Base-by-base conservation (phyloP, 2,329 filamentous ascomycete genomes). In the Colletotrichum tofieldiae region DNA sequence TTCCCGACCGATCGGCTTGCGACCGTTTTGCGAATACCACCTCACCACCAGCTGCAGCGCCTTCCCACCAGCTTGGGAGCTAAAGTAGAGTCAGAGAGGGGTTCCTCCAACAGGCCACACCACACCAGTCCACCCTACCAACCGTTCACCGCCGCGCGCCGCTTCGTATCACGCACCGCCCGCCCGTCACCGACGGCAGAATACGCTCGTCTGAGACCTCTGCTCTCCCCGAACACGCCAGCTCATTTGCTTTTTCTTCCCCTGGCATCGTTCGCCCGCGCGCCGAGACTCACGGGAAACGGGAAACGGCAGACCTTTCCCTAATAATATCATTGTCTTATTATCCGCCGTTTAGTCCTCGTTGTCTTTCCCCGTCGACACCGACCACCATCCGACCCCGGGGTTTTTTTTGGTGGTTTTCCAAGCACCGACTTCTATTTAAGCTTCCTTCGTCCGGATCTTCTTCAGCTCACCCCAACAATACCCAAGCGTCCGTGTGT, bases 11-110 rank as follows among this genome's bases (percentile, higher is more conserved):
- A 67, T 52, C 68, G 71, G 65, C 26, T 59, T 64, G 39, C 67
- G 71, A 71, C 79, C 60, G 23, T 26, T 39, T 67, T 47, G 78
- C 79, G 69, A 62, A 64, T 65, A 73, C 70, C 64, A 43, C 54
- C 59, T 6, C 49, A 39, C 52, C 69, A 26, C 35, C 5, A 16
- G 16, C 60, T 62, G 47, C 20, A 35, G 65, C 55, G 32, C 29
- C 29, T 32, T 14, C 16, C 26, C 5, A 29, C 23, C 43, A 35
- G 11, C 35, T 58, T 29, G 43, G 43, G 32, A 61, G 58, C 29
- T 29, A 52, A 37, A 26, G 18, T n/a, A 62, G 45, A 39, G 45
- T 51, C 32, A 51, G 45, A 63, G 60, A 63, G 35, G 60, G 45
- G 9, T 29, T 29, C 37, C 32, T 20, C 35, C 60, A 52, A 63